phyloP scores from a whole-genome alignment of 1,139 yeast genomes.

The Lizanozyma gosingica region DNA sequence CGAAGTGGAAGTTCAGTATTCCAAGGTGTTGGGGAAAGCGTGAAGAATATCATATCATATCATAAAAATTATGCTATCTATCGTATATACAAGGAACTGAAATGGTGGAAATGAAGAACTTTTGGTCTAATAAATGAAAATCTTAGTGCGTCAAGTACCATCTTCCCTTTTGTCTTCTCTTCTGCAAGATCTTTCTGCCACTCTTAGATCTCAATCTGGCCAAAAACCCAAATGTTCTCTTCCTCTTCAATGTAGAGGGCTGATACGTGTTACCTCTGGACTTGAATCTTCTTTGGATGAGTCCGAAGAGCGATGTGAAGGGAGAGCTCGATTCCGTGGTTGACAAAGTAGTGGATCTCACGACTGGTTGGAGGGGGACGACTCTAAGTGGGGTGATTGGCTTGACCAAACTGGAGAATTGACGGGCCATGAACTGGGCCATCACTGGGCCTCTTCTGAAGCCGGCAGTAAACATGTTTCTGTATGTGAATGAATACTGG shows the following conservation, averaged over 20 bases:
- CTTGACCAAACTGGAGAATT: neutral
- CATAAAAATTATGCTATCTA: too few relatives aligned
- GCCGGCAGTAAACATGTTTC: slow-evolving; percentile 2
- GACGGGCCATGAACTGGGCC: neutral
- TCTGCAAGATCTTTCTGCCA: slow-evolving; percentile 70
- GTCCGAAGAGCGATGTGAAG: slow-evolving; percentile 14
- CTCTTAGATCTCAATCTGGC: slow-evolving; percentile 75
- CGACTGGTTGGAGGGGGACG: neutral
- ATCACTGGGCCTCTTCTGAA: neutral
- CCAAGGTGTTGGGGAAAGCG: slow-evolving; percentile 36
- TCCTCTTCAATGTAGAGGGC: slow-evolving; percentile 84
- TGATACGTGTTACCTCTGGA: slow-evolving; percentile 92
- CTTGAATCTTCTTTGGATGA: slow-evolving; percentile 63
- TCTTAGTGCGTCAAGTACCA: slow-evolving; percentile 80
- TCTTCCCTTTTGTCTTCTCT: slow-evolving; percentile 84
- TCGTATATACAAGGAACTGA: neutral
- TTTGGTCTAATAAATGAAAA: too few relatives aligned
- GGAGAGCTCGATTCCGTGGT: too few relatives aligned
- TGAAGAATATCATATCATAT: too few relatives aligned
- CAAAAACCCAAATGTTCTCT: slow-evolving; percentile 83
- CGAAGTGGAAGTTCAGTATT: slow-evolving; percentile 47
- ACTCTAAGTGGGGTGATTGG: neutral
- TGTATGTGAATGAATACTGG: too few relatives aligned
- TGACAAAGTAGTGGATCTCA: too few relatives aligned
- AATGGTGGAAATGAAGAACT: too few relatives aligned